Base-by-base conservation (phyloP, 345 rosid species). In the Camelina sativa region DNA sequence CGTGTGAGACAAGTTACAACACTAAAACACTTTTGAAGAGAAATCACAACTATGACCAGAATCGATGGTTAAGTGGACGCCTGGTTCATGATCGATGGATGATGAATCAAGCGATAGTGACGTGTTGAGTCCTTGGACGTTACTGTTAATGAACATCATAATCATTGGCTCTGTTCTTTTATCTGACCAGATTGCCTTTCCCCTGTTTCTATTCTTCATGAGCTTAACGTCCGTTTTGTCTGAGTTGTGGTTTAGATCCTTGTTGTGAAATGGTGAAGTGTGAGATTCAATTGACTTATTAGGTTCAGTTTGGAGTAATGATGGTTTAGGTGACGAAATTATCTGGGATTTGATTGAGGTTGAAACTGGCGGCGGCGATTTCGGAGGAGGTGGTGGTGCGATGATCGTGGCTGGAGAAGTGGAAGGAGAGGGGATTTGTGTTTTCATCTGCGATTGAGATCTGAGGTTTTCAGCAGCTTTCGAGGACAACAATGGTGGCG, bases 111-210 rank as follows among this genome's bases (percentile, higher is more conserved):
- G 63, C 2, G 80, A 58, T 34, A 77, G 80, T 41, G 77, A 77
- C 0, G 76, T 72, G 25, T 72, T 77, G 73, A 71, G 20, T 35
- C 80, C 80, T 59, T 77, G 80, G 0, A 77, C 80, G 10, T 77
- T 77, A 52, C 76, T 72, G 69, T 77, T 77, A 0, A 77, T 32
- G 41, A 71, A 40, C 73, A 77, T 50, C 65, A 11, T 69, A 16
- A 46, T 63, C 13, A 13, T 37, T 16, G 61, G 61, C 46, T 16
- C 60, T 22, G 55, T 43, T 16, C 48, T 44, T n/a, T 69, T 52
- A 69, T 43, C 40, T 19, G 56, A 8, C 63, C 62, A 30, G 4
- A 12, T 54, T 32, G 8, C 12, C 0, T 4, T 68, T 75, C 4
- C 57, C 11, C 11, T 61, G 57, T 52, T 76, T 54, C 17, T 55